Conservation (phyloP, 73 alveolate genomes). For the Breviolum minutum region DNA sequence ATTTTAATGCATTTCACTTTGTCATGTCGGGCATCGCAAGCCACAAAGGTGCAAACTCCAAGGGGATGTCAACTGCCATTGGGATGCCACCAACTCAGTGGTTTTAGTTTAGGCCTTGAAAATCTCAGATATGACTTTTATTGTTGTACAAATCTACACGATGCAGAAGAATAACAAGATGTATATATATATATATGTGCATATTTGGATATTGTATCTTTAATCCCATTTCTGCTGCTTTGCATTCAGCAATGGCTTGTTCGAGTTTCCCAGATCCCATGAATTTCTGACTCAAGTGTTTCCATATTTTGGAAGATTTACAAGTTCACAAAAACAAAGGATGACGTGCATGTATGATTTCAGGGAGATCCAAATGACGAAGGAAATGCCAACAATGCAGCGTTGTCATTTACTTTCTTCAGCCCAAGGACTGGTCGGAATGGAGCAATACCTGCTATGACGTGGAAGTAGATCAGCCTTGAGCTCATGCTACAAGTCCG, state of each 20-base stretch:
- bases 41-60: neutral
- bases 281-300: too few relatives aligned
- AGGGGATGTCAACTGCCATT: conserved; percentile 37
- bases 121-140: neutral
- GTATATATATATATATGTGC: too few relatives aligned
- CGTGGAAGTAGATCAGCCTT: conserved; percentile 47
- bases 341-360: too few relatives aligned
- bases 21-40: too few relatives aligned
- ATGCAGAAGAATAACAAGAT: neutral
- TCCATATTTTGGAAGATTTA: too few relatives aligned
- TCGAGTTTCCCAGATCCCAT: too few relatives aligned
- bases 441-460: conserved; percentile 80
- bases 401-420: too few relatives aligned
- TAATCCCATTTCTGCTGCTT: neutral
- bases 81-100: conserved; percentile 28
- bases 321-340: too few relatives aligned
- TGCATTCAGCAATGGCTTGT: neutral
- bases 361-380: too few relatives aligned
- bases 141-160: neutral
- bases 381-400: too few relatives aligned
- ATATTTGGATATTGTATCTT: too few relatives aligned
- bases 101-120: neutral
- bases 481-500: neutral
- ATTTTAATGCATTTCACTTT: neutral
- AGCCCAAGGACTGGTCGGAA: conserved; percentile 45